Percentiles rank a stretch among this genome's conserved stretches.
These are phyloP conservation scores for Porcisia hertigi DNA, from an alignment of 208 protist genomes.

Conservation along the genomic window DNA sequence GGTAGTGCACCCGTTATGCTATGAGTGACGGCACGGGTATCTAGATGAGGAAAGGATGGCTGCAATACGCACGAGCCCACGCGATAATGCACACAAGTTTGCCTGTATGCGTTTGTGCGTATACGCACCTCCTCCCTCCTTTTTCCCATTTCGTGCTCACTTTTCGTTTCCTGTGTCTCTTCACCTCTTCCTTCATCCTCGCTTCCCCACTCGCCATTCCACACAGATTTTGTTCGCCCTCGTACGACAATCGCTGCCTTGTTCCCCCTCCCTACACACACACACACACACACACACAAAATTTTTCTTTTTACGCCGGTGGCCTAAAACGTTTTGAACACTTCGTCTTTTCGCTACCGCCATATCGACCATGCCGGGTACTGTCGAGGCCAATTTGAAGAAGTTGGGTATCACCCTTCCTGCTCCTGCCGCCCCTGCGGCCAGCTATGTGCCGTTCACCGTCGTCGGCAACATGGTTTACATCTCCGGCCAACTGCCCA, in stretches of 20 bases:
- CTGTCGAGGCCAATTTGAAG: conserved; percentile 47
- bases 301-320: too few relatives aligned
- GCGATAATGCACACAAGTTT: background rate
- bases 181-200: background rate
- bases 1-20: background rate
- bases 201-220: background rate
- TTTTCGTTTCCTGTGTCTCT: background rate
- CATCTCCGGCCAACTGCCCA: conserved; percentile 82
- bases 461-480: conserved; percentile 43
- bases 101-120: background rate
- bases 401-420: conserved; percentile 69
- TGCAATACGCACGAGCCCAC: background rate
- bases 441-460: conserved; percentile 73
- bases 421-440: conserved; percentile 52
- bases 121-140: background rate
- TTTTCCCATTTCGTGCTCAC: background rate
- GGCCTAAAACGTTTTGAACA: background rate
- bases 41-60: background rate
- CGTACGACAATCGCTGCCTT: too few relatives aligned
- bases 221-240: background rate
- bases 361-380: conserved; percentile 28
- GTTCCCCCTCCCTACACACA: too few relatives aligned
- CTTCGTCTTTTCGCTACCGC: background rate
- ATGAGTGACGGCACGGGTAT: background rate
- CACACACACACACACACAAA: too few relatives aligned